These are phyloP conservation scores for Galium porrigens DNA, from an alignment of 305 asterid species.

Conservation along the genomic window DNA sequence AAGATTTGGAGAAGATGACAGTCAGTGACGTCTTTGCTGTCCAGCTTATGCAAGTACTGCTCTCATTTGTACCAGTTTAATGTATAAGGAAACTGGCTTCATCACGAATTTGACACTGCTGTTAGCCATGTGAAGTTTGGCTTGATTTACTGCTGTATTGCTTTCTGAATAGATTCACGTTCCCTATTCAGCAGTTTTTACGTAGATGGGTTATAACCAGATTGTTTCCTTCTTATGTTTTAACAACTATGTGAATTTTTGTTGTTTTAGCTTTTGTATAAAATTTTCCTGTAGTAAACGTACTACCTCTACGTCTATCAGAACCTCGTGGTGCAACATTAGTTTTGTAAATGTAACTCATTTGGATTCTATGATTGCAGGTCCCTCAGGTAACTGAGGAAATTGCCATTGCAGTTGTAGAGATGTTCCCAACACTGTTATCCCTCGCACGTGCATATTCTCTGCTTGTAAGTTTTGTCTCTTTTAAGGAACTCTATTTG, in stretches of 20 bases:
- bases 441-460: slow-evolving; percentile 77
- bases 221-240: not conserved
- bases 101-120: not conserved
- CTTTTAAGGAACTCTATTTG: not conserved
- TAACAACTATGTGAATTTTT: not conserved
- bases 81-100: not conserved
- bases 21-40: slow-evolving; percentile 74
- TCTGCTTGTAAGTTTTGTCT: slow-evolving; percentile 47
- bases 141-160: not conserved
- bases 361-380: slow-evolving; percentile 28
- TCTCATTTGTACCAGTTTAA: slow-evolving; percentile 1
- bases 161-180: not conserved
- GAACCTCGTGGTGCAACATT: not conserved
- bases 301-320: not conserved
- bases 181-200: not conserved
- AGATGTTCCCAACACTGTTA: slow-evolving; percentile 65
- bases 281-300: not conserved
- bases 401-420: slow-evolving; percentile 64
- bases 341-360: not conserved
- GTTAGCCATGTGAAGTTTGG: not conserved
- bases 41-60: slow-evolving; percentile 87
- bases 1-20: slow-evolving; percentile 71
- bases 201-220: not conserved
- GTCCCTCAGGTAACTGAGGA: slow-evolving; percentile 94
- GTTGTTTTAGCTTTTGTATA: not conserved